Evolutionary conservation across 163 green algal species (phyloP), one percentile per base, ranked within the genome.

Genomic region (Scenedesmus sp.): DNA sequence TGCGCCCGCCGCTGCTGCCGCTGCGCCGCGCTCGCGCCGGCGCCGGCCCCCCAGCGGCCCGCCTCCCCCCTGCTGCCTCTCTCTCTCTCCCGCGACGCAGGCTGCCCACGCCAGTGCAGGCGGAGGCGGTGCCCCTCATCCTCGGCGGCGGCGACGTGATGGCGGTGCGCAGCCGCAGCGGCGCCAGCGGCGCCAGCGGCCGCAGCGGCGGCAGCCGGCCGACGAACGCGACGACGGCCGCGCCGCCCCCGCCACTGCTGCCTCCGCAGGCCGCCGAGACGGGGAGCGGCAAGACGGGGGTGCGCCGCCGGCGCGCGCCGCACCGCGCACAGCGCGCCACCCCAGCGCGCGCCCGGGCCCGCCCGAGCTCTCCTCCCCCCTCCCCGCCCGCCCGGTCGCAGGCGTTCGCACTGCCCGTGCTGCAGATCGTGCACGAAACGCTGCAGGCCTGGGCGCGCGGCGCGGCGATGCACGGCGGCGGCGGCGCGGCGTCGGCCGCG

Each of bases 131-230:
- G 9, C 94, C 94, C 0, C 84, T 97, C 15, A 93, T 97, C 50
- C 87, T 97, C 15, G 90, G 89, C 0, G 93, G 93, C 10, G 92
- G 92, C 31, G 93, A 97, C 81, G 89, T 97, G 1, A 89, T 97
- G 89, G 93, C 89, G 28, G 84, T 87, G 20, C 1, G 80, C 34
- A 31, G 42, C 14, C 13, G 29, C 50, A 58, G 50, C 50, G 26
- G 4, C n/a, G n/a, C 20, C 50, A 6, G 50, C 50, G 26, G 50
- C 5, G 5, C 20, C 50, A 58, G 26, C 50, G 50, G 4, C 5
- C 4, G 50, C 50, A 34, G 18, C n/a, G n/a, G n/a, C n/a, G n/a
- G n/a, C n/a, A n/a, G n/a, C n/a, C n/a, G n/a, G n/a, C n/a, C n/a
- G n/a, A n/a, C n/a, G n/a, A n/a, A n/a, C n/a, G n/a, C n/a, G n/a